Conservation (phyloP, 2,329 filamentous ascomycete genomes). For the Lachnellula subtilissima region DNA sequence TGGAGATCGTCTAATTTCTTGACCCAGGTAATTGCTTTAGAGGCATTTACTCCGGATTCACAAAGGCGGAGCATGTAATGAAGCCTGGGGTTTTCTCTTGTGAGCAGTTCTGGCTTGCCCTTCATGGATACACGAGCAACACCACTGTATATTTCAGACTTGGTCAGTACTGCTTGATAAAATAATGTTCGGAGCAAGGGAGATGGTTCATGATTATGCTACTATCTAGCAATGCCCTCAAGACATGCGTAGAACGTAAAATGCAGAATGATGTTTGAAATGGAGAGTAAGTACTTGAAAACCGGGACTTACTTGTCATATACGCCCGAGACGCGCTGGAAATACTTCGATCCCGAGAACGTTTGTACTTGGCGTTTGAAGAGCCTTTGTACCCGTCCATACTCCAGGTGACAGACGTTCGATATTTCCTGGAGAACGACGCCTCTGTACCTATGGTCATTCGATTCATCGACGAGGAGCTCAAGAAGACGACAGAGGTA, state of each 20-base stretch:
- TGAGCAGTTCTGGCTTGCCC: conserved; percentile 37
- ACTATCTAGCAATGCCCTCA: too few relatives aligned
- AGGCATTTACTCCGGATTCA: conserved; percentile 33
- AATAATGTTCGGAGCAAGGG: too few relatives aligned
- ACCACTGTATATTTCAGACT: background rate
- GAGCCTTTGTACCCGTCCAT: conserved; percentile 33
- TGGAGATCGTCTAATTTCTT: conserved; percentile 38
- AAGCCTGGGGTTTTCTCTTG: conserved; percentile 36
- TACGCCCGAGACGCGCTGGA: conserved; percentile 36
- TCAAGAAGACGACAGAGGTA: conserved; percentile 25
- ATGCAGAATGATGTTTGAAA: too few relatives aligned
- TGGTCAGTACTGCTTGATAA: too few relatives aligned
- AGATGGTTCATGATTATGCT: too few relatives aligned
- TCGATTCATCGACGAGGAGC: conserved; percentile 24
- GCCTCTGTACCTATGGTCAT: conserved; percentile 30
- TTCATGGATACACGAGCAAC: conserved; percentile 38
- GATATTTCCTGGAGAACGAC: conserved; percentile 42
- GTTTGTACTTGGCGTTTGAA: conserved; percentile 40
- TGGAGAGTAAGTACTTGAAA: too few relatives aligned
- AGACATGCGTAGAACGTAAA: too few relatives aligned
- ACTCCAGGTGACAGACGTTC: conserved; percentile 43
- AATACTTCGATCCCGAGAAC: conserved; percentile 35
- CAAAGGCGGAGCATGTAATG: conserved; percentile 43
- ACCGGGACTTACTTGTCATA: conserved; percentile 28
- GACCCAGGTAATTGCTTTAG: conserved; percentile 37